These are phyloP conservation scores for Cladosporium sp. DNA, from an alignment of 2,329 filamentous ascomycete species.

Conservation along the genomic window DNA sequence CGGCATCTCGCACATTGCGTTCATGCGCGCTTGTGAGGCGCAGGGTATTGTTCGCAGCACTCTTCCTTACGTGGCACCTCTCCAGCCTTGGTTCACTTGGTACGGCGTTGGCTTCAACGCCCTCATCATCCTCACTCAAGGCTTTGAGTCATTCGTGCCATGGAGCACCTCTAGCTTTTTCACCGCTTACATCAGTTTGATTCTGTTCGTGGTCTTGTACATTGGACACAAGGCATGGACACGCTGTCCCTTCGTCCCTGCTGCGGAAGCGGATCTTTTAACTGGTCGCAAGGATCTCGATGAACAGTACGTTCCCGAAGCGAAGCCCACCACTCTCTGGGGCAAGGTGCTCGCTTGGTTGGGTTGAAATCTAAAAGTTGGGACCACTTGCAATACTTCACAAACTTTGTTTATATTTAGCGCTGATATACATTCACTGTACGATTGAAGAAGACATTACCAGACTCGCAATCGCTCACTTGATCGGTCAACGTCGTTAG, in stretches of 20 bases:
- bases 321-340: slow-evolving; percentile 28
- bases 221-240: slow-evolving; percentile 66
- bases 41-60: slow-evolving; percentile 65
- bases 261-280: slow-evolving; percentile 40
- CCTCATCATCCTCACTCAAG: slow-evolving; percentile 71
- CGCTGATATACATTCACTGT: no score
- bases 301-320: slow-evolving; percentile 31
- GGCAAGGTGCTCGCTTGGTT: slow-evolving; percentile 26
- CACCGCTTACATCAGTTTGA: slow-evolving; percentile 70
- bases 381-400: no score
- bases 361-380: background rate
- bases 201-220: slow-evolving; percentile 65
- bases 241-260: slow-evolving; percentile 36
- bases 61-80: slow-evolving; percentile 65
- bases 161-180: slow-evolving; percentile 70
- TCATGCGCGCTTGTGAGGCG: slow-evolving; percentile 62
- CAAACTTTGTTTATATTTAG: no score
- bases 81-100: slow-evolving; percentile 69
- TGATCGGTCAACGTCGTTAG: no score
- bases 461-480: no score
- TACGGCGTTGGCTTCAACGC: slow-evolving; percentile 61
- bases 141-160: slow-evolving; percentile 70
- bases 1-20: slow-evolving; percentile 67
- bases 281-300: slow-evolving; percentile 38
- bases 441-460: no score